These are phyloP conservation scores for Fusarium circinatum DNA, from an alignment of 2,329 filamentous ascomycete genomes.

Conservation along the genomic window DNA sequence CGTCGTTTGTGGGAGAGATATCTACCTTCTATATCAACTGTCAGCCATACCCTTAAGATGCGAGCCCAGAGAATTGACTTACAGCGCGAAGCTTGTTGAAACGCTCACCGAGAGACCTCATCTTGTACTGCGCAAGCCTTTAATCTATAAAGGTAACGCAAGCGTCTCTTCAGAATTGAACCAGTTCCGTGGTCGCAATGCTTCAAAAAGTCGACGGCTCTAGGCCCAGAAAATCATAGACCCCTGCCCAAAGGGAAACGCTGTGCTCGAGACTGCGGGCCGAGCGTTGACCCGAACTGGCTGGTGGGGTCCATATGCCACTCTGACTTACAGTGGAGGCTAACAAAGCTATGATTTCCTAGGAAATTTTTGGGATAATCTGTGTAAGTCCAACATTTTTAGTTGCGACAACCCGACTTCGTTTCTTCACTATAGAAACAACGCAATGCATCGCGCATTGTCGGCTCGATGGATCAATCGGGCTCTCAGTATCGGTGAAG, in stretches of 20 bases:
- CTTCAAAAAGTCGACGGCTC: slow-evolving; percentile 43
- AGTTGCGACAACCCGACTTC: slow-evolving; percentile 11
- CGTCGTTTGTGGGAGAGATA: slow-evolving; percentile 22
- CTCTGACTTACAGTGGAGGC: slow-evolving; percentile 4
- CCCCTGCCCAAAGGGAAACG: slow-evolving; percentile 23
- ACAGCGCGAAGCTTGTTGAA: slow-evolving; percentile 80
- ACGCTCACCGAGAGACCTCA: slow-evolving; percentile 68
- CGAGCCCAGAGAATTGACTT: slow-evolving; percentile 50
- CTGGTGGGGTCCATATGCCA: slow-evolving; percentile 18
- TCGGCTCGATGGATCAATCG: slow-evolving; percentile 56
- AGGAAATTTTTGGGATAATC: slow-evolving; percentile 40
- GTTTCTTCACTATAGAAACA: background rate
- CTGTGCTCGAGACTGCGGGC: slow-evolving; percentile 37
- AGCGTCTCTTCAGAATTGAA: slow-evolving; percentile 19
- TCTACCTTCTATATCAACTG: slow-evolving; percentile 55
- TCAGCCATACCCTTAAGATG: slow-evolving; percentile 26
- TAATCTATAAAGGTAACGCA: slow-evolving; percentile 30
- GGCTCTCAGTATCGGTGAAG: slow-evolving; percentile 56
- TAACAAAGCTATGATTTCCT: slow-evolving; percentile 16
- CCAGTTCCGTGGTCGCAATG: slow-evolving; percentile 27
- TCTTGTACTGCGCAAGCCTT: slow-evolving; percentile 41
- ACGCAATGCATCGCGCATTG: slow-evolving; percentile 57
- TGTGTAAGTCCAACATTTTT: slow-evolving; percentile 25
- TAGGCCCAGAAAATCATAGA: slow-evolving; percentile 43
- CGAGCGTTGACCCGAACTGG: slow-evolving; percentile 44